Evolutionary conservation across 352 stramenopile species (phyloP), one percentile per base, ranked within the genome.

Genomic region (Pythium aquatile): DNA sequence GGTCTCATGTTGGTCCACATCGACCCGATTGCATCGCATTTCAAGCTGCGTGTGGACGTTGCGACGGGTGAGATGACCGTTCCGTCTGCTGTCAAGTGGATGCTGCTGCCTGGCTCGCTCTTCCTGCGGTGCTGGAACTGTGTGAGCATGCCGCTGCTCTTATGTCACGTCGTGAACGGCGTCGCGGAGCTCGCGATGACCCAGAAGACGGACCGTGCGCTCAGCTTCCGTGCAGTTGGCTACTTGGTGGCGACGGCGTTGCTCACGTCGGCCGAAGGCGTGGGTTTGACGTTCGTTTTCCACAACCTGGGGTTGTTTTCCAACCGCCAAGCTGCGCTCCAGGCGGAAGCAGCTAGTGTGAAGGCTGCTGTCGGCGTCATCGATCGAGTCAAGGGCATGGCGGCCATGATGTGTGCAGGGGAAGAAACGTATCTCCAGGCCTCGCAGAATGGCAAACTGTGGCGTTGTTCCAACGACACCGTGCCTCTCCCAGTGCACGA

Each of bases 121-220:
- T 87, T 87, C 32, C 20, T 81, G 6, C 76, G 79, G 1, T 55
- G 74, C 1, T 88, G 79, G 79, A 77, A 68, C 48, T 80, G 74
- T 13, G 58, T 81, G 32, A 66, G 67, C 7, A 61, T 79, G 47
- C 69, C 74, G 7, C 68, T 88, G 49, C 48, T 85, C 3, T 65
- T 85, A 26, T 88, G 79, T 65, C 77, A 85, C 33, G 61, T 78
- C 0, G 58, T 73, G 17, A 85, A 77, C 20, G 71, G 73, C 17
- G n/a, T 81, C 6, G 69, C 70, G 0, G 79, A 88, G 40, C 61
- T 88, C 4, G 67, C 71, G 28, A 79, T 79, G 65, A 73, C 69
- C 24, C 58, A 76, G 7, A 85, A 84, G 58, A 33, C 63, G 16
- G 40, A 48, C 17, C 46, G 68, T n/a, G 59, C 75, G 17, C 28